Base-by-base conservation (phyloP, 441 rosid species). In the Aquilaria agallochum region DNA sequence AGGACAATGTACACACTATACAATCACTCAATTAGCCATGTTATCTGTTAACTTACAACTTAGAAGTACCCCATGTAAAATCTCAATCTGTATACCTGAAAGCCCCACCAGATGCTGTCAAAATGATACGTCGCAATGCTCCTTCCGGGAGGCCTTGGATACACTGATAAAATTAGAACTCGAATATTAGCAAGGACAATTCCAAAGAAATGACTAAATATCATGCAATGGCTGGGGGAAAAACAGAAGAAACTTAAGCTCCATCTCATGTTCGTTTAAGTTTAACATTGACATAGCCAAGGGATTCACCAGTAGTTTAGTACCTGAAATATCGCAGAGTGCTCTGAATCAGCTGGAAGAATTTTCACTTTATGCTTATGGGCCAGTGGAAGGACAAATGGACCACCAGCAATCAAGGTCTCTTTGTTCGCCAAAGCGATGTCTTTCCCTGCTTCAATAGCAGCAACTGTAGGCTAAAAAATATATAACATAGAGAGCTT, bases 341-440 rank as follows among this genome's bases (percentile, higher is more conserved):
- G 98, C 68, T 94, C 98, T 5, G 98, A 94, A 84, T 90, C 97
- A 63, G 97, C 97, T 3, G 97, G 97, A 73, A 94, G 97, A 72
- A 94, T 89, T 72, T 94, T 94, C 31, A 94, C 92, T 13, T 87
- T 89, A 76, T 89, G 83, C 67, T 89, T 88, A 50, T 79, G 91
- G 55, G 97, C 96, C 2, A 90, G 95, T 60, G 98, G 98, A 45
- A 94, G 97, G 72, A 94, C 92, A 72, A 87, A 94, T 56, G 95
- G 97, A 57, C 97, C 97, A 58, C 97, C 98, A 46, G 98, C 97
- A 30, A 94, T 94, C 61, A 94, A 76, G 32, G 98, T 94, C 78
- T 90, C 97, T 77, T 94, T 94, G 74, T 94, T 94, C 64, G 98
- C 98, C 77, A 94, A 85, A 68, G 84, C 85, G 70, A 94, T 94